Conservation (phyloP, 2,329 filamentous ascomycete genomes). For the Aspergillus ochraceus region DNA sequence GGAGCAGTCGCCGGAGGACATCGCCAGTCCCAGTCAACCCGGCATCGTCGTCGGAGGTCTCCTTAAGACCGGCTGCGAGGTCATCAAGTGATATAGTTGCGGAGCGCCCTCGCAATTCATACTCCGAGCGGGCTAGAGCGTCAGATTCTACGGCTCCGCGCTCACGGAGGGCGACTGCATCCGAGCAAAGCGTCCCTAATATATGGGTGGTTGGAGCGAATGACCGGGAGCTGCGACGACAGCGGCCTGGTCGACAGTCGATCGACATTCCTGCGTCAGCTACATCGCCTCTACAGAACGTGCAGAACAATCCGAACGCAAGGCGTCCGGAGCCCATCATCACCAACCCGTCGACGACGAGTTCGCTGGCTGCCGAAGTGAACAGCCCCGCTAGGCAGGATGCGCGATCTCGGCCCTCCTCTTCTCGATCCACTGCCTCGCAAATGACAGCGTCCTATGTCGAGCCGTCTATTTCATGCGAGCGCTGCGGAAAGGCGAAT, state of each 20-base stretch:
- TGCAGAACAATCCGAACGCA: constrained; percentile 2
- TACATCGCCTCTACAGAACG: constrained; percentile 16
- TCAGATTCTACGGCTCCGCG: constrained; percentile 26
- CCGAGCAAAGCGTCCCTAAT: constrained; percentile 30
- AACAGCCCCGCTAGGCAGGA: constrained; percentile 20
- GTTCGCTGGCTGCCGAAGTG: constrained; percentile 15
- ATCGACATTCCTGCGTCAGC: constrained; percentile 25
- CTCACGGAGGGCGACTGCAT: constrained; percentile 34
- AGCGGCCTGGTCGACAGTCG: constrained; percentile 22
- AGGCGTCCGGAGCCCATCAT: constrained; percentile 16
- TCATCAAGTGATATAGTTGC: constrained; percentile 39
- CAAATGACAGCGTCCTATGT: constrained; percentile 47
- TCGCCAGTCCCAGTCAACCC: constrained; percentile 34
- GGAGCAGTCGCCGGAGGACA: constrained; percentile 29
- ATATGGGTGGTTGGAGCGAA: constrained; percentile 23
- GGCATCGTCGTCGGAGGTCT: constrained; percentile 36
- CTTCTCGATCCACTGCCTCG: constrained; percentile 30
- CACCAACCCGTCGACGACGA: constrained; percentile 7
- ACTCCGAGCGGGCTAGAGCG: constrained; percentile 22
- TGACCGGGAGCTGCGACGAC: constrained; percentile 23
- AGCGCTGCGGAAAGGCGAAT: constrained; percentile 66
- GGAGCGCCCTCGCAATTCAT: constrained; percentile 30
- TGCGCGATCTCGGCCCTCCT: constrained; percentile 31
- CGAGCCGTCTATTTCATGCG: constrained; percentile 74
- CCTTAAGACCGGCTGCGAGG: constrained; percentile 32